Conservation (phyloP, 2,329 filamentous ascomycete species). For the Tolypocladium inflatum region DNA sequence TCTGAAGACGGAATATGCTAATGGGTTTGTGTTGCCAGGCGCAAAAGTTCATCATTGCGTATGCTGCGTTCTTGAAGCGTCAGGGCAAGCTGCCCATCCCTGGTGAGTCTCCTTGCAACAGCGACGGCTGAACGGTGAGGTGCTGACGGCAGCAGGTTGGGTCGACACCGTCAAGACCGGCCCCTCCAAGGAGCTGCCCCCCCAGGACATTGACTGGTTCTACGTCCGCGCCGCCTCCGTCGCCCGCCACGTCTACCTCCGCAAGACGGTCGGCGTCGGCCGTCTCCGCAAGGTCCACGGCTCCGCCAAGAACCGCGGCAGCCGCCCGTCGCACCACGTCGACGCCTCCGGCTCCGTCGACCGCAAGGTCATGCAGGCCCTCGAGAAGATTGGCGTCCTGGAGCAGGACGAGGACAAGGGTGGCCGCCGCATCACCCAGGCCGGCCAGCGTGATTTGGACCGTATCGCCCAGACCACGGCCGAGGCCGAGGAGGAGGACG, state of each 20-base stretch:
- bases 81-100: constrained; percentile 89
- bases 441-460: constrained; percentile 98
- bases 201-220: constrained; percentile 98
- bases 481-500: constrained; percentile 61
- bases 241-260: constrained; percentile 97
- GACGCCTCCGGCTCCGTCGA: constrained; percentile 92
- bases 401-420: constrained; percentile 98
- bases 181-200: constrained; percentile 91
- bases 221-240: constrained; percentile 85
- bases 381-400: constrained; percentile 98
- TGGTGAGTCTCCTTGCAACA: constrained; percentile 45
- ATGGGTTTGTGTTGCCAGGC: constrained; percentile 52
- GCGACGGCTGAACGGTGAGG: background rate
- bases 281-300: constrained; percentile 96
- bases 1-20: constrained; percentile 69
- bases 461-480: constrained; percentile 77
- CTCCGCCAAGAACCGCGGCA: constrained; percentile 93
- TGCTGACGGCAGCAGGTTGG: constrained; percentile 56
- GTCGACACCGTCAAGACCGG: constrained; percentile 99
- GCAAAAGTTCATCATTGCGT: constrained; percentile 82
- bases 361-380: constrained; percentile 92
- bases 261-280: constrained; percentile 98
- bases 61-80: constrained; percentile 84
- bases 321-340: constrained; percentile 85
- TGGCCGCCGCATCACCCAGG: constrained; percentile 95